A percentile compares a stretch with the other conserved stretches of the same genome.
Evolutionary conservation across 2,329 filamentous ascomycete species (phyloP).

Genomic region (Colletotrichum ledebouriae): DNA sequence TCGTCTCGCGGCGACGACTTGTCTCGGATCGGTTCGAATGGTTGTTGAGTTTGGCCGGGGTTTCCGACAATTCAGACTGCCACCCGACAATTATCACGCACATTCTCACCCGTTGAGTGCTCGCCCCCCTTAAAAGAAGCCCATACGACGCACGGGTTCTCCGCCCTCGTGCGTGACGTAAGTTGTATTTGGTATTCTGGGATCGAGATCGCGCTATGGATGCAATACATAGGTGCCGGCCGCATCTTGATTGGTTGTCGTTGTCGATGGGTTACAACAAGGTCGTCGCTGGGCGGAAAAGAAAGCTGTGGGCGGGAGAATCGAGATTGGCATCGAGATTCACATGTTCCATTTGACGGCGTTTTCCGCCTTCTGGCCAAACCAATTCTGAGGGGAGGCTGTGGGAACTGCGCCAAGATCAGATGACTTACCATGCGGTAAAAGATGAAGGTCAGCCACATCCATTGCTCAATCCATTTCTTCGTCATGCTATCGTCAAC

Average conservation of each 20-base stretch:
- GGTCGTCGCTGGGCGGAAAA: background rate
- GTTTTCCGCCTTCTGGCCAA: background rate
- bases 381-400: background rate
- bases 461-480: background rate
- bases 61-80: too few species aligned
- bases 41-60: too few species aligned
- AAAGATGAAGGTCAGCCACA: background rate
- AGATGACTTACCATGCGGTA: too few species aligned
- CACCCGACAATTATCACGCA: too few species aligned
- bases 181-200: conserved; percentile 1
- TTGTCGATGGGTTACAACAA: background rate
- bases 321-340: conserved; percentile 13
- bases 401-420: background rate
- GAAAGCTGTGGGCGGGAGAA: conserved; percentile 1
- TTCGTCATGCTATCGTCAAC: background rate
- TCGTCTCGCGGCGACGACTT: background rate
- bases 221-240: background rate
- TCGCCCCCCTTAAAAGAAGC: too few species aligned
- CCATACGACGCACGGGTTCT: background rate
- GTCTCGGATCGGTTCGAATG: too few species aligned
- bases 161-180: conserved; percentile 13
- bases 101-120: too few species aligned
- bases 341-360: background rate
- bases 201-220: conserved; percentile 7
- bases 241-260: background rate